phyloP scores from a whole-genome alignment of 2,329 filamentous ascomycete genomes.

The Botryosphaeria agaves region DNA sequence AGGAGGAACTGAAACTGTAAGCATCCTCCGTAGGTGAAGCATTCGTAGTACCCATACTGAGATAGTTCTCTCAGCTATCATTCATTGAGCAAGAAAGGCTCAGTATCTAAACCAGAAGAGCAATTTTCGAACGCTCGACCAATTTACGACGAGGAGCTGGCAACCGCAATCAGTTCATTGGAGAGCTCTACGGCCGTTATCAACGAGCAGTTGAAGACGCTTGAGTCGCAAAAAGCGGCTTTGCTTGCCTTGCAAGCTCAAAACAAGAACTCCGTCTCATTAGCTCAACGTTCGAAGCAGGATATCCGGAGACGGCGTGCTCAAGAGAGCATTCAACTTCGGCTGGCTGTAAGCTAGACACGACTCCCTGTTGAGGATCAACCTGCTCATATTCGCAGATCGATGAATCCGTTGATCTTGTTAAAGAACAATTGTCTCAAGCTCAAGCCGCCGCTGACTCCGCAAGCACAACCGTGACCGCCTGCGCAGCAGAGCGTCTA shows the following conservation, averaged over 20 bases:
- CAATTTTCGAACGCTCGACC: too few relatives aligned
- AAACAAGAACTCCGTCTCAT: too few relatives aligned
- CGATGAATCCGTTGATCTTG: too few relatives aligned
- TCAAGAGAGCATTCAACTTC: too few relatives aligned
- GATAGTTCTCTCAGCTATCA: neutral
- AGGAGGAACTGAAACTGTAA: slow-evolving; percentile 31
- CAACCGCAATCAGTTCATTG: slow-evolving; percentile 44
- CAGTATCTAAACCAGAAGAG: too few relatives aligned
- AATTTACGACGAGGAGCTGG: slow-evolving; percentile 41
- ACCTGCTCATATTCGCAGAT: too few relatives aligned
- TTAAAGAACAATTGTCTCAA: slow-evolving; percentile 19
- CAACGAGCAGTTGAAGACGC: slow-evolving; percentile 41
- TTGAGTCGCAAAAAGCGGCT: slow-evolving; percentile 45
- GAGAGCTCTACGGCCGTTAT: slow-evolving; percentile 46
- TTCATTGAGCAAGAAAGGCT: neutral
- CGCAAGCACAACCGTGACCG: slow-evolving; percentile 13
- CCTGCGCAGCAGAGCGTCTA: neutral
- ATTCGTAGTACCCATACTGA: neutral
- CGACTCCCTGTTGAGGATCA: too few relatives aligned
- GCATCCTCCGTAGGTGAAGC: slow-evolving; percentile 3
- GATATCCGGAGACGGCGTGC: too few relatives aligned
- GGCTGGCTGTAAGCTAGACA: too few relatives aligned
- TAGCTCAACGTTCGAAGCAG: too few relatives aligned
- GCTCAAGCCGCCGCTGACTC: slow-evolving; percentile 21
- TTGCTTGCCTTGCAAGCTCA: slow-evolving; percentile 36